Percentiles rank a stretch among this genome's conserved stretches.
These are phyloP conservation scores for Crithidia acanthocephali DNA, from an alignment of 208 protist species.

Conservation along the genomic window DNA sequence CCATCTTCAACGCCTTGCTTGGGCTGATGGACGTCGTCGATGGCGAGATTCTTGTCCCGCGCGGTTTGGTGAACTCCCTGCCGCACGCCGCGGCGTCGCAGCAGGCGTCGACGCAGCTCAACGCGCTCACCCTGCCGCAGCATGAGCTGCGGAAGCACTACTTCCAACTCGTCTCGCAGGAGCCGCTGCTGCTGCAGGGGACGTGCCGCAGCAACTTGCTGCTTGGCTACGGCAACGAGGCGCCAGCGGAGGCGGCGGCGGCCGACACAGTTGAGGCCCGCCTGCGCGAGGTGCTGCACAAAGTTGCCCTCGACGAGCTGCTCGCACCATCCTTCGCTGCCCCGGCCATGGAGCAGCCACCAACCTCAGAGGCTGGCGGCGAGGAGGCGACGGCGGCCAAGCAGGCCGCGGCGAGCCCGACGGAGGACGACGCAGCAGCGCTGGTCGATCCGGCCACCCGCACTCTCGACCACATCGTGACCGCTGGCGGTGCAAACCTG, in stretches of 20 bases:
- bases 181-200: slow-evolving; percentile 96
- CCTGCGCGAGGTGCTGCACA: slow-evolving; percentile 48
- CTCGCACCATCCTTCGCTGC: slow-evolving; percentile 21
- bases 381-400: slow-evolving; percentile 5
- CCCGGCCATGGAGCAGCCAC: neutral
- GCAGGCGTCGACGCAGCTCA: slow-evolving; percentile 16
- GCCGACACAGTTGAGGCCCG: slow-evolving; percentile 32
- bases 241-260: neutral
- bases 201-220: slow-evolving; percentile 95
- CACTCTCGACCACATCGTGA: slow-evolving; percentile 62
- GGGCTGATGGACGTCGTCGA: slow-evolving; percentile 89
- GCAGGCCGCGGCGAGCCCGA: neutral
- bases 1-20: slow-evolving; percentile 79
- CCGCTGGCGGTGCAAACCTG: slow-evolving; percentile 88
- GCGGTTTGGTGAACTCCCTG: slow-evolving; percentile 28
- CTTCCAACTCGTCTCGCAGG: slow-evolving; percentile 98
- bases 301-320: slow-evolving; percentile 51
- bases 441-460: slow-evolving; percentile 16
- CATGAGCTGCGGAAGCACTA: slow-evolving; percentile 75
- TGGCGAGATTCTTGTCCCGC: slow-evolving; percentile 45
- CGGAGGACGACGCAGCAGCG: neutral
- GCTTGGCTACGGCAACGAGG: slow-evolving; percentile 43
- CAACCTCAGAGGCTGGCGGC: slow-evolving; percentile 1
- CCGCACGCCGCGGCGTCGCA: slow-evolving; percentile 19
- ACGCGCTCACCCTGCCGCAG: slow-evolving; percentile 23